Base-by-base conservation (phyloP, 257 asterid genomes). In the Fraxinus cuspidata region DNA sequence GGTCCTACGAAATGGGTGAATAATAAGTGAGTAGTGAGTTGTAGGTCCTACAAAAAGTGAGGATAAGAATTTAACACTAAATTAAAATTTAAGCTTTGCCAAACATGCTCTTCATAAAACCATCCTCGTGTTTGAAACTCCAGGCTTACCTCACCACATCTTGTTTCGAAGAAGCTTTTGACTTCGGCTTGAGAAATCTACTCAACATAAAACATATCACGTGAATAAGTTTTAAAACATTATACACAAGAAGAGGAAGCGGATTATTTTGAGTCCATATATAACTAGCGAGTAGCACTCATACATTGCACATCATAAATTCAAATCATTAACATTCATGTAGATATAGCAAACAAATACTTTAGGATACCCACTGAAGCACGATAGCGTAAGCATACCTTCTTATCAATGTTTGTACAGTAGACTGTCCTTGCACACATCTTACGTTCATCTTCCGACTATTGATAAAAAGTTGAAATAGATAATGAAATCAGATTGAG, bases 371-470 rank as follows among this genome's bases (percentile, higher is more conserved):
- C 53, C 53, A 44, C 18, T 44, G 53, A 13, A 13, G 5, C 53
- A 44, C 3, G 19, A 44, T 44, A 44, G 18, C 19, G 5, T 44
- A 44, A 37, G 15, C 32, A 38, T 82, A 92, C 98, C 94, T 88
- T 92, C 88, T 90, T 94, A 82, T 94, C 98, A 74, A 94, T 94
- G 81, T 94, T 92, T 74, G 98, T 94, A 86, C 97, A 92, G 85
- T 94, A 94, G 53, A 94, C 98, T 73, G 98, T 94, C 94, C 93
- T 87, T 51, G 97, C 97, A 73, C 98, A 94, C 98, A 94, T 94
- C 87, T 94, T 94, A 7, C 97, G 97, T 80, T 94, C 98, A 87
- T 92, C 97, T 87, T 94, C 98, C 0, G 98, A 94, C 97, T 94
- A 58, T 65, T 79, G 7, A 72, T 60, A 44, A 72, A 71, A 60